Evolutionary conservation across 2,329 filamentous ascomycete genomes (phyloP).

Genomic region (Teratosphaeriaceae sp.): DNA sequence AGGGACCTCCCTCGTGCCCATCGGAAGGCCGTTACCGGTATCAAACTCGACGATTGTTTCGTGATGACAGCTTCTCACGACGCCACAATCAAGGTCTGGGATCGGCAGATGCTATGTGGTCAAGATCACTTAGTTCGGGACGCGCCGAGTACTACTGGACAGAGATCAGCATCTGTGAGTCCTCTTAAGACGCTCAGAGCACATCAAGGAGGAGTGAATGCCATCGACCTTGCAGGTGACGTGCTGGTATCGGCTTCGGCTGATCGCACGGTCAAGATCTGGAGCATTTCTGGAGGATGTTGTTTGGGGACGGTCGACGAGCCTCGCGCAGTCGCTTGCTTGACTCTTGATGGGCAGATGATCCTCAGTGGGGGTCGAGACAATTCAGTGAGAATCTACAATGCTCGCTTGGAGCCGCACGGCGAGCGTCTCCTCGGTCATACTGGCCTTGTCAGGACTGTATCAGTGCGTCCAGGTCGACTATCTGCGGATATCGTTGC

Average conservation of each 20-base stretch:
- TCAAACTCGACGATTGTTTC: background rate
- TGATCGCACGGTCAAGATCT: conserved; percentile 2
- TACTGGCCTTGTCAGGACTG: background rate
- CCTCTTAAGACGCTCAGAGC: background rate
- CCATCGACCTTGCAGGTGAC: conserved; percentile 1
- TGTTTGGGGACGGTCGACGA: background rate
- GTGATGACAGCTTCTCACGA: background rate
- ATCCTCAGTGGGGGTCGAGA: conserved; percentile 1
- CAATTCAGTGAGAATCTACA: background rate
- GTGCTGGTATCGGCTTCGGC: conserved; percentile 3
- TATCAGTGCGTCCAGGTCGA: background rate
- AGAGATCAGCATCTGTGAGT: background rate
- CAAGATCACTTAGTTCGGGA: background rate
- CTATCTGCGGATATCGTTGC: background rate
- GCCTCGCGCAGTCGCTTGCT: background rate
- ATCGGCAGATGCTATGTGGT: too few species aligned
- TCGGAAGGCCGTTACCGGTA: background rate
- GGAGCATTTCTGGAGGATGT: background rate
- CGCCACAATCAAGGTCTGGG: background rate
- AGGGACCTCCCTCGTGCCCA: background rate
- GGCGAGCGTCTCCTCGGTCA: background rate
- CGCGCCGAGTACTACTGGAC: background rate
- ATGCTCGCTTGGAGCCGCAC: background rate
- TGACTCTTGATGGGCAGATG: conserved; percentile 2
- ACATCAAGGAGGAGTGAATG: conserved; percentile 1